phyloP scores from a whole-genome alignment of 176 grass and related monocot genomes.

The Elymus sibiricus region DNA sequence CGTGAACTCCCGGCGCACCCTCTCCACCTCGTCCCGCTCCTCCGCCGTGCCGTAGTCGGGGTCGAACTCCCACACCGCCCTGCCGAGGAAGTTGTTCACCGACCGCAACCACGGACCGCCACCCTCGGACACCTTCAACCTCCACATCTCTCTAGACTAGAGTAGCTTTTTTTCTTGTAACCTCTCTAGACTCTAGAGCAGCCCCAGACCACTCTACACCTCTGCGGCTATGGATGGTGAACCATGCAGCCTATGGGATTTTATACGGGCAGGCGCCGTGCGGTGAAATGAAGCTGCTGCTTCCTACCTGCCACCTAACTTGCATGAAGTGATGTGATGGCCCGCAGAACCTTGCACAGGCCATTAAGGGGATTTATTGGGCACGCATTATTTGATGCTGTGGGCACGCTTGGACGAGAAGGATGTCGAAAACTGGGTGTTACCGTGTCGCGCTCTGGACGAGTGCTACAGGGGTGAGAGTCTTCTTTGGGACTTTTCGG shows the following conservation, averaged over 20 bases:
- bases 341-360: neutral
- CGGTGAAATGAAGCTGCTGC: neutral
- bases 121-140: neutral
- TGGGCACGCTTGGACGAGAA: no score
- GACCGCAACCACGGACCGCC: constrained; percentile 29
- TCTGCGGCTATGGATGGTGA: no score
- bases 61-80: constrained; percentile 64
- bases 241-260: neutral
- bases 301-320: neutral
- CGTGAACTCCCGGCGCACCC: constrained; percentile 37
- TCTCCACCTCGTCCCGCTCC: constrained; percentile 43
- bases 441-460: no score
- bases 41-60: constrained; percentile 32
- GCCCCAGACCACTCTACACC: no score
- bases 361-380: neutral
- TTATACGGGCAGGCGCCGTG: neutral
- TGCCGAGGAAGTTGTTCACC: constrained; percentile 41
- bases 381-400: neutral
- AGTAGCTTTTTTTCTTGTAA: no score
- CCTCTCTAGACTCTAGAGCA: no score
- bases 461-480: no score
- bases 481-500: no score
- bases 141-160: neutral
- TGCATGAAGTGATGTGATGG: neutral
- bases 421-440: no score